A percentile compares a stretch with the other conserved stretches of the same genome.
Conservation (phyloP, 441 rosid genomes). For the Raphanus hybrid region DNA sequence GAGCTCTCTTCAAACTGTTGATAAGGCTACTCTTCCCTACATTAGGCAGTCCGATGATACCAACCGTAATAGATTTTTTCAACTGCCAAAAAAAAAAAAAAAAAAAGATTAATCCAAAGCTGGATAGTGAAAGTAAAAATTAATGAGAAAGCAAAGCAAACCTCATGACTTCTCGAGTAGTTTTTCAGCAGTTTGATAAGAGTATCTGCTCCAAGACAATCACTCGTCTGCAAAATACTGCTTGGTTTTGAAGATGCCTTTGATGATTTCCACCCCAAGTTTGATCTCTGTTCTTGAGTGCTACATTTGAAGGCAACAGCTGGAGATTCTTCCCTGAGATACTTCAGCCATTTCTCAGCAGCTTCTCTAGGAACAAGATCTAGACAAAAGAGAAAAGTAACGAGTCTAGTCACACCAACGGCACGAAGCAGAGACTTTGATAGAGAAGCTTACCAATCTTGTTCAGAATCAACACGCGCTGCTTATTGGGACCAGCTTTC, state of each 20-base stretch:
- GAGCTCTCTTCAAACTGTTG: constrained; percentile 94
- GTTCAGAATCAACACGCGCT: constrained; percentile 79
- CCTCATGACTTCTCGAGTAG: constrained; percentile 97
- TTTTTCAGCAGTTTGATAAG: constrained; percentile 87
- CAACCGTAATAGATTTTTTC: constrained; percentile 92
- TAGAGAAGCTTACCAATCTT: constrained; percentile 71
- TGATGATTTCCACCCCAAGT: constrained; percentile 86
- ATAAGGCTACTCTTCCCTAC: constrained; percentile 99
- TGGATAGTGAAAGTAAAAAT: neutral
- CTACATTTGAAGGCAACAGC: constrained; percentile 97
- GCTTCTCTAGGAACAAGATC: constrained; percentile 98
- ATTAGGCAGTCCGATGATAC: constrained; percentile 93
- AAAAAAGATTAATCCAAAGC: constrained; percentile 3
- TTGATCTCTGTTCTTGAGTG: constrained; percentile 91
- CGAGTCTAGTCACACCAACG: neutral
- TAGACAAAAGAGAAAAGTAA: constrained; percentile 36
- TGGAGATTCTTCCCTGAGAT: constrained; percentile 89
- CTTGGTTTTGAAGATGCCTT: constrained; percentile 72
- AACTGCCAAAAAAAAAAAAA: constrained; percentile 58
- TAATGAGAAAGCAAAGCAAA: constrained; percentile 12
- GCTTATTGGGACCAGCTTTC: constrained; percentile 80
- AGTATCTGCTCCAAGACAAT: constrained; percentile 96
- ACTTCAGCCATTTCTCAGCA: constrained; percentile 93
- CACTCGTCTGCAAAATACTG: constrained; percentile 81
- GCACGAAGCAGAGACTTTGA: constrained; percentile 10